Percentiles rank a stretch among this genome's conserved stretches.
Evolutionary conservation across 805 yeast species (phyloP).

Genomic region (Metschnikowia kofuensis): DNA sequence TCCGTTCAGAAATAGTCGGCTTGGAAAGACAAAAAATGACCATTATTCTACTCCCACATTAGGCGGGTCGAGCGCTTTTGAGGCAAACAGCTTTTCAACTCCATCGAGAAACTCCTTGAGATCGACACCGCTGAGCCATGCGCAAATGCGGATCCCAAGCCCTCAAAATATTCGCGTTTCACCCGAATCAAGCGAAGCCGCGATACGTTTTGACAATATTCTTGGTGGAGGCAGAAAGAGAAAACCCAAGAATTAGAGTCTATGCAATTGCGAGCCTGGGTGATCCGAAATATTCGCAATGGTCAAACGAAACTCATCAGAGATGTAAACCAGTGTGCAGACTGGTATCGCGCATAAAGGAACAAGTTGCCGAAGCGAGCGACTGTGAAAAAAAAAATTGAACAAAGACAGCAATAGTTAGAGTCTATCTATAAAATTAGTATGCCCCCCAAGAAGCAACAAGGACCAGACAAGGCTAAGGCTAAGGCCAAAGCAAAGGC

Average conservation of each 20-base stretch:
- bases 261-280: background rate
- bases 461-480: slow-evolving; percentile 57
- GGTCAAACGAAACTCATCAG: background rate
- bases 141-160: slow-evolving; percentile 9
- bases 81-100: slow-evolving; percentile 6
- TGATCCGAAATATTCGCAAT: background rate
- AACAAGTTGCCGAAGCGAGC: slow-evolving; percentile 7
- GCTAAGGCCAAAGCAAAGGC: slow-evolving; percentile 60
- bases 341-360: slow-evolving; percentile 7
- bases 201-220: slow-evolving; percentile 13
- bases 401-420: slow-evolving; percentile 4
- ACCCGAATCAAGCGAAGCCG: slow-evolving; percentile 14
- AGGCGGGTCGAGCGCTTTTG: slow-evolving; percentile 8
- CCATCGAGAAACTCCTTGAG: slow-evolving; percentile 7
- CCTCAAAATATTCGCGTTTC: slow-evolving; percentile 11
- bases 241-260: slow-evolving; percentile 4
- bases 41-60: slow-evolving; percentile 12
- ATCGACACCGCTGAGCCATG: slow-evolving; percentile 9
- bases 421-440: background rate
- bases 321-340: slow-evolving; percentile 6
- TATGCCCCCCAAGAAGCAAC: slow-evolving; percentile 79
- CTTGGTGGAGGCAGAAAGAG: slow-evolving; percentile 15
- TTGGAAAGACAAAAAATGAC: slow-evolving; percentile 20
- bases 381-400: slow-evolving; percentile 10
- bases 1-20: slow-evolving; percentile 38